Evolutionary conservation across 129 eudicot genomes (phyloP).

Genomic region (Artemisia tridentata): DNA sequence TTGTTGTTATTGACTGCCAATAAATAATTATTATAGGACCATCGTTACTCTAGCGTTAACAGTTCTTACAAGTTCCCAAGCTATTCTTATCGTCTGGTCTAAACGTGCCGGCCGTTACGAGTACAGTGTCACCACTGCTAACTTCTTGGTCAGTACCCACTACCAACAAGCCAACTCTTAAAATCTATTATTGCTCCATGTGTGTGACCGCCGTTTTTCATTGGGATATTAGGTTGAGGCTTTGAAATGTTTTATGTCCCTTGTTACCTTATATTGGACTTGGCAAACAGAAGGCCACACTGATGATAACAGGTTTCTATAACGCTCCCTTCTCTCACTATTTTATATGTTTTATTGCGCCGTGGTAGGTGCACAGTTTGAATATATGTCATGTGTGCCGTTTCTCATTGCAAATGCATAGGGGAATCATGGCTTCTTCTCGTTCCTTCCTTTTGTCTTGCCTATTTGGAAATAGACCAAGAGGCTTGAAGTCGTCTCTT

Average conservation of each 20-base stretch:
- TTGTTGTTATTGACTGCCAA: too few species aligned
- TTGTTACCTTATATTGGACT: constrained; percentile 71
- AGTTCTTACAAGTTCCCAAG: constrained; percentile 93
- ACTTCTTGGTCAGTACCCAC: constrained; percentile 71
- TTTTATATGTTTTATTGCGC: constrained; percentile 5
- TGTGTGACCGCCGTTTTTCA: constrained; percentile 6
- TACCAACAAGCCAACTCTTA: background rate
- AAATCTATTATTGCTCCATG: background rate
- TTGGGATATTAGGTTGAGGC: constrained; percentile 74
- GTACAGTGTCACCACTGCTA: constrained; percentile 97
- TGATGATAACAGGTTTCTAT: constrained; percentile 83
- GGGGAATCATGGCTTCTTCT: too few species aligned
- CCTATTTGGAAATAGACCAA: background rate
- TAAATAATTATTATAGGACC: constrained; percentile 36
- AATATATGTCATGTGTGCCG: too few species aligned
- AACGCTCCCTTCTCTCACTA: constrained; percentile 2
- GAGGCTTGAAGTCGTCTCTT: constrained; percentile 13
- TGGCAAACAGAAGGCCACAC: constrained; percentile 95
- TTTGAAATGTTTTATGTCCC: constrained; percentile 85
- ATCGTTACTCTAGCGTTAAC: constrained; percentile 83
- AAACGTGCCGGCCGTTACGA: constrained; percentile 97
- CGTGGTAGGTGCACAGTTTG: background rate
- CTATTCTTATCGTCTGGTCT: constrained; percentile 96
- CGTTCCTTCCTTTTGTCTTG: background rate
- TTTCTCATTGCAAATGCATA: too few species aligned